Percentiles rank a stretch among this genome's conserved stretches.
Evolutionary conservation across 2,329 filamentous ascomycete genomes (phyloP).

Genomic region (Fusarium burgessii): DNA sequence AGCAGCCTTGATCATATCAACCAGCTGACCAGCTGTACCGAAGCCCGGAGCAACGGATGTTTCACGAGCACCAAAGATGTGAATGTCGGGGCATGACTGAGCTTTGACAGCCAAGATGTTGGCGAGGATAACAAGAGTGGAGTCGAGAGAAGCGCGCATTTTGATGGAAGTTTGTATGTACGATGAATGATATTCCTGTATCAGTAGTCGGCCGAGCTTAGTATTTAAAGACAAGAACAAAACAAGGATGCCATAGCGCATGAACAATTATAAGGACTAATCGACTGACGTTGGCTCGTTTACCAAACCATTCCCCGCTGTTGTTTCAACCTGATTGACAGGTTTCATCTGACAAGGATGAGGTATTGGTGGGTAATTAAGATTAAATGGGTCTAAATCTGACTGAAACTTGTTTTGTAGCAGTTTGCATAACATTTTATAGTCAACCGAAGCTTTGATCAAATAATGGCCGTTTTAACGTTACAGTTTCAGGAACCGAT

Average conservation of each 20-base stretch:
- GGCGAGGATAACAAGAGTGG: slow-evolving; percentile 16
- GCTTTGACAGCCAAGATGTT: slow-evolving; percentile 17
- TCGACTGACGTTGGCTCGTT: neutral
- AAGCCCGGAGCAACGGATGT: slow-evolving; percentile 64
- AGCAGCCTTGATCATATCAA: slow-evolving; percentile 61
- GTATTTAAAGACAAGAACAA: neutral
- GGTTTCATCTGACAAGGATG: accelerated
- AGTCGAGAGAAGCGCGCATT: slow-evolving; percentile 27
- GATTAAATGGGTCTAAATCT: neutral
- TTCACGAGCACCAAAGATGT: slow-evolving; percentile 62
- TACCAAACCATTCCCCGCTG: neutral
- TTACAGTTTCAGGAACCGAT: neutral
- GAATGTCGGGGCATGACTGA: slow-evolving; percentile 54
- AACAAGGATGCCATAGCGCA: neutral
- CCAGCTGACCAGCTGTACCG: slow-evolving; percentile 62
- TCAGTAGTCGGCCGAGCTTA: too few relatives aligned
- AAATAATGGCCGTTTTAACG: neutral
- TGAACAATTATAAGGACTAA: neutral
- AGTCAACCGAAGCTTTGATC: neutral
- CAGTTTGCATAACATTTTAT: neutral
- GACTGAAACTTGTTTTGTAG: slow-evolving; percentile 12
- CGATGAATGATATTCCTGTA: too few relatives aligned
- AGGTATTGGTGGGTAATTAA: slow-evolving; percentile 14
- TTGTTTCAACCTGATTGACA: slow-evolving; percentile 8
- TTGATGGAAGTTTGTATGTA: neutral